These are phyloP conservation scores for Sclerotinia borealis DNA, from an alignment of 2,329 filamentous ascomycete genomes.

Conservation along the genomic window DNA sequence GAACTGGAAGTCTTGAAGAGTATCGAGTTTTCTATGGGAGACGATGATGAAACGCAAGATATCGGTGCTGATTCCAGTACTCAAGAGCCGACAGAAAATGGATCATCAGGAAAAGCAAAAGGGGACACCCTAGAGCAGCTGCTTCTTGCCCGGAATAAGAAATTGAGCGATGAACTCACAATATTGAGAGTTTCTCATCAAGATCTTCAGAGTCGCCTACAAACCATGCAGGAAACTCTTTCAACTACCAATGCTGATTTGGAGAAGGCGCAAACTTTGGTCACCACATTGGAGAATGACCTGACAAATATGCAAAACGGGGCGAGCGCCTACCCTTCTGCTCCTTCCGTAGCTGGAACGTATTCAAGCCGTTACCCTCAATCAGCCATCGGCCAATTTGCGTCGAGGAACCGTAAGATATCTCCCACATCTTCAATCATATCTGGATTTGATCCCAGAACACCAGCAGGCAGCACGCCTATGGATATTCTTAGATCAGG, in stretches of 20 bases:
- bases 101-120: constrained; percentile 49
- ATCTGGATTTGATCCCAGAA: constrained; percentile 80
- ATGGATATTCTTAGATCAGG: constrained; percentile 52
- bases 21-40: constrained; percentile 90
- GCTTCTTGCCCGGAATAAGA: constrained; percentile 89
- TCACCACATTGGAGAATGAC: constrained; percentile 86
- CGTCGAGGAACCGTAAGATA: constrained; percentile 56
- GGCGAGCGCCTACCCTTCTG: constrained; percentile 77
- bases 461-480: constrained; percentile 40
- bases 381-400: constrained; percentile 43
- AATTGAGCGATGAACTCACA: constrained; percentile 88
- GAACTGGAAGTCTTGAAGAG: constrained; percentile 96
- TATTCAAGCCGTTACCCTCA: constrained; percentile 75
- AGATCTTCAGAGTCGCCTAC: constrained; percentile 75
- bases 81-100: constrained; percentile 38
- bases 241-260: constrained; percentile 79
- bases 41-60: constrained; percentile 62
- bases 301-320: constrained; percentile 82
- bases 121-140: constrained; percentile 86
- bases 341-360: constrained; percentile 87
- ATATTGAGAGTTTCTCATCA: constrained; percentile 90
- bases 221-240: constrained; percentile 76
- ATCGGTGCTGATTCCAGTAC: constrained; percentile 29
- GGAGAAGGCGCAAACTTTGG: constrained; percentile 76
- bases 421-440: constrained; percentile 98